Conservation (phyloP, 2,329 filamentous ascomycete genomes). For the Penicillium sp. region DNA sequence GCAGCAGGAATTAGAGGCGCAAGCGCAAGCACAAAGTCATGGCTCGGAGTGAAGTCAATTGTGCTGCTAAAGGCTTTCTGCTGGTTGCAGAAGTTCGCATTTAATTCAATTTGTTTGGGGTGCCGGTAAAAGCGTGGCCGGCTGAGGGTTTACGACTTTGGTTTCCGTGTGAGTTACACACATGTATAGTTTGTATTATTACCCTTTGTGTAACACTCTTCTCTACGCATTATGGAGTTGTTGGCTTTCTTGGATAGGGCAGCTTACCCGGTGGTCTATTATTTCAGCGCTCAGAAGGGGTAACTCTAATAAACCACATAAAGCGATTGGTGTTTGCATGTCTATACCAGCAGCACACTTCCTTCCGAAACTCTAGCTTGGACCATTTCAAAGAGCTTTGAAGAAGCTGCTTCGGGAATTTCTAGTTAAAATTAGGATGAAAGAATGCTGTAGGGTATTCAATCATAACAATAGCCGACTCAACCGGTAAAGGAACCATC, state of each 20-base stretch:
- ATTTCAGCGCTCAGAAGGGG: too few species aligned
- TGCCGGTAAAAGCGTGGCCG: not conserved
- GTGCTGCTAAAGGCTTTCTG: not conserved
- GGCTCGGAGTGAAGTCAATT: slow-evolving; percentile 21
- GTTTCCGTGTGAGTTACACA: slow-evolving; percentile 21
- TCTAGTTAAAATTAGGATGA: slow-evolving; percentile 1
- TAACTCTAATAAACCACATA: not conserved
- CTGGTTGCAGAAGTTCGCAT: too few species aligned
- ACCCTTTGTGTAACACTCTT: slow-evolving; percentile 39
- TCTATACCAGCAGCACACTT: not conserved
- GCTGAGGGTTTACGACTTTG: not conserved
- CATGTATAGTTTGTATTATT: slow-evolving; percentile 21
- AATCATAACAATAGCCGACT: slow-evolving; percentile 20
- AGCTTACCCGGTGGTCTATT: slow-evolving; percentile 7
- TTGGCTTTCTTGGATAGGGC: slow-evolving; percentile 16
- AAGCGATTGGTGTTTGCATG: not conserved
- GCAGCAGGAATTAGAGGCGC: slow-evolving; percentile 35
- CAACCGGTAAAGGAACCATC: slow-evolving; percentile 7
- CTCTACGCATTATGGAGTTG: slow-evolving; percentile 40
- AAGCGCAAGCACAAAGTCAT: slow-evolving; percentile 18
- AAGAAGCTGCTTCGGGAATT: not conserved
- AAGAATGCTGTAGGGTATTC: slow-evolving; percentile 14
- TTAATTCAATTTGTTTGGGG: too few species aligned
- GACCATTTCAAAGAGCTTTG: not conserved
- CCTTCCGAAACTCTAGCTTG: not conserved